A percentile compares a stretch with the other conserved stretches of the same genome.
phyloP scores from a whole-genome alignment of 2,329 filamentous ascomycete genomes.

The Xylariomycetidae sp. region DNA sequence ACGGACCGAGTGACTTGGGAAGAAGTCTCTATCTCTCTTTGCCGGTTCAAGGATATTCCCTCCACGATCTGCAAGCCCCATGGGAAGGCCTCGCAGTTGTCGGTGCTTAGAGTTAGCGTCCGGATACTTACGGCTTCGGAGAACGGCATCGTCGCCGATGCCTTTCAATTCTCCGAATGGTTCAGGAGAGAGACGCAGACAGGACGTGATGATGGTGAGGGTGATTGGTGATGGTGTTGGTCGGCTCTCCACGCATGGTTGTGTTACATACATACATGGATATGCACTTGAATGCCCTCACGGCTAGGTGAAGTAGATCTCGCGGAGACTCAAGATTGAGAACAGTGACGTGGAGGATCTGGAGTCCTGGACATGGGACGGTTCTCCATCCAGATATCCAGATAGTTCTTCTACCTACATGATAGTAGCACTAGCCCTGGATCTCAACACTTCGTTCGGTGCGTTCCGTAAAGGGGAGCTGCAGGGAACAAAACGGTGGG shows the following conservation, averaged over 20 bases:
- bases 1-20: background rate
- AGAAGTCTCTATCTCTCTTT: no score
- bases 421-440: no score
- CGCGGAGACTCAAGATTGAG: background rate
- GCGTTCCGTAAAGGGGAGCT: conserved; percentile 27
- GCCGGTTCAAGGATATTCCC: background rate
- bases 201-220: no score
- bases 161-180: conserved; percentile 13
- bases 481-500: conserved; percentile 25
- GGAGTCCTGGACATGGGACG: background rate
- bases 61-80: background rate
- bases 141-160: conserved; percentile 7
- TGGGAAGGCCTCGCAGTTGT: background rate
- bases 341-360: background rate
- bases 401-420: background rate
- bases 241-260: conserved; percentile 10
- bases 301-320: background rate
- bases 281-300: conserved; percentile 3
- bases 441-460: no score
- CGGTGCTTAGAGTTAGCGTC: background rate
- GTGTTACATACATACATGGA: conserved; percentile 10
- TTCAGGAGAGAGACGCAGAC: conserved; percentile 6
- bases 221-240: conserved; percentile 8
- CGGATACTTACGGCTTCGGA: background rate
- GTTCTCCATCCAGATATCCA: background rate